Evolutionary conservation across 1,284 basidiomycete genomes (phyloP), one percentile per base, ranked within the genome.

Genomic region (Leccinum pachyderme): DNA sequence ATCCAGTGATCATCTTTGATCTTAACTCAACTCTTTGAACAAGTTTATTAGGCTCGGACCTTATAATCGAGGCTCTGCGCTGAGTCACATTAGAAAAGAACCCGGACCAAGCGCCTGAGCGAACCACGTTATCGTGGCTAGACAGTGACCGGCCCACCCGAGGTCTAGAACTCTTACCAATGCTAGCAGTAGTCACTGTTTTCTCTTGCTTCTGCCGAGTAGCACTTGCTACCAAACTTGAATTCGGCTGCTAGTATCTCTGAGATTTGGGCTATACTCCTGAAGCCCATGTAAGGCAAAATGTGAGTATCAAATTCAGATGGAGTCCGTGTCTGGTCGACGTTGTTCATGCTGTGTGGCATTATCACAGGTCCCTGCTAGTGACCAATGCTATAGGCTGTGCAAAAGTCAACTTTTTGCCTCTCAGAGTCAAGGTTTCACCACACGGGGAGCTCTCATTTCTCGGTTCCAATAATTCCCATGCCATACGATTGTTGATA

Each of bases 1-100:
- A 18, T 18, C 76, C 73, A 27, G 79, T 81, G 68, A 77, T 73
- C 11, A 75, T 73, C 62, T 78, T 69, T 51, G 65, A 11, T 4
- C 5, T 31, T 2, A 25, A 24, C 4, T 27, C 9, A 8, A 24
- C 4, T 27, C 9, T 7, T 47, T 15, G 33, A 32, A 59, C 27
- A 22, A 32, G 7, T 32, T 45, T 45, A 4, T n/a, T 27, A 65
- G 60, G 11, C 29, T 59, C n/a, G 56, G 66, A n/a, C 65, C 51
- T 39, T 8, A 39, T 18, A 1, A 18, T 39, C 11, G 35, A 18
- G 35, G n/a, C 35, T 37, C n/a, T 18, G 35, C 35, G 2, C 18
- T 18, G 18, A 18, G 18, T 18, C 18, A 18, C 18, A 18, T 18
- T 18, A 18, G 18, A 18, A 18, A 18, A 18, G 18, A 18, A 18